Conservation (phyloP, 1,284 basidiomycete species). For the Ustilago xerochloae region DNA sequence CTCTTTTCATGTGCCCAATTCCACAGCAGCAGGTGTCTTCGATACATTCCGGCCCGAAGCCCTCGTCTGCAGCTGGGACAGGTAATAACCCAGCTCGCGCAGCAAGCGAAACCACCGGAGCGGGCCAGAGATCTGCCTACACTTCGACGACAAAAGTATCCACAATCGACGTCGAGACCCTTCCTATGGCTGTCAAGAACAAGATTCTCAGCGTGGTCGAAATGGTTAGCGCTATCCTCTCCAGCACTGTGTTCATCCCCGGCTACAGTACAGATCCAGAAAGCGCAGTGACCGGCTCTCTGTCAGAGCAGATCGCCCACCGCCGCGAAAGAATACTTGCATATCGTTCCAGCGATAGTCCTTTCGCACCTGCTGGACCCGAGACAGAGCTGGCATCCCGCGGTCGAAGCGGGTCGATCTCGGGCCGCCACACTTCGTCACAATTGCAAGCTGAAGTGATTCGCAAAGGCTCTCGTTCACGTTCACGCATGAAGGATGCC, state of each 20-base stretch:
- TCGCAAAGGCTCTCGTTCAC: constrained; percentile 43
- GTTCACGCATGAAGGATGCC: constrained; percentile 34
- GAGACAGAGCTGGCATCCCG: constrained; percentile 1
- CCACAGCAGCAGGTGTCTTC: constrained; percentile 26
- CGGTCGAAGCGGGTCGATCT: constrained; percentile 12
- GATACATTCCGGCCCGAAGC: too few species aligned
- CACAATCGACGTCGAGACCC: constrained; percentile 23
- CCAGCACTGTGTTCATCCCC: constrained; percentile 49
- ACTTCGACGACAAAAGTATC: not conserved
- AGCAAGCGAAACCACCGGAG: too few species aligned
- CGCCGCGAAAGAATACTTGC: constrained; percentile 36
- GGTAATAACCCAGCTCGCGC: too few species aligned
- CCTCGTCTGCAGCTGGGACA: too few species aligned
- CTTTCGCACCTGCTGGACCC: constrained; percentile 16
- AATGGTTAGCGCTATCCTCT: constrained; percentile 56
- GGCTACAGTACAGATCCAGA: constrained; percentile 14
- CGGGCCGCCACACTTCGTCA: not conserved
- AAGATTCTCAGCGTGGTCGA: constrained; percentile 55
- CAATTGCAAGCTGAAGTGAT: constrained; percentile 42
- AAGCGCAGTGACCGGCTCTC: not conserved
- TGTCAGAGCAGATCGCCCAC: constrained; percentile 36
- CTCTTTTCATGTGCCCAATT: constrained; percentile 46
- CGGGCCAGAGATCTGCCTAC: too few species aligned
- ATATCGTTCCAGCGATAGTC: constrained; percentile 31
- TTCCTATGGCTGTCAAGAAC: constrained; percentile 41